Base-by-base conservation (phyloP, 148 eudicot species). In the Simmondsia chinensis region DNA sequence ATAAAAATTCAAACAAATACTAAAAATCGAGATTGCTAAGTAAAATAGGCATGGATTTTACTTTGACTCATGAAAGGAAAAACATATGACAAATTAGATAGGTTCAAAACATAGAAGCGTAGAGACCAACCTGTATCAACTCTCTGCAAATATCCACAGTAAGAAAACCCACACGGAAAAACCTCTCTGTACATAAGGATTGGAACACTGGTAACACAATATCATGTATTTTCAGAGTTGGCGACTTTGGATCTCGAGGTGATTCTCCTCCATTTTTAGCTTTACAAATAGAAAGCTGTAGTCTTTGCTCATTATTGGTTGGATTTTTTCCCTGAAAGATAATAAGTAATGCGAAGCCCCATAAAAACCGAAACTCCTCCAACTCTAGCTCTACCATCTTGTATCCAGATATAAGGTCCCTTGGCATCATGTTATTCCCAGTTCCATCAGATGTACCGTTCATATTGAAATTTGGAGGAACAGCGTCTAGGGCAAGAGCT, bases 401-500 rank as follows among this genome's bases (percentile, higher is more conserved):
- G 69, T 79, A 79, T 46, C 94, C 97, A 39, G 97, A 91, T 31
- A 73, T 64, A 17, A 69, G 74, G 42, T 60, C 60, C 57, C 68
- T 65, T 37, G 53, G 46, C 27, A 61, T 33, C 48, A 47, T 43
- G 28, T 53, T 41, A 32, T 59, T 60, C 41, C 60, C 70, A 56
- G 38, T 30, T 49, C 60, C 43, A 33, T 42, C 60, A 22, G 64
- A 60, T 60, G 84, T 71, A 39, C 22, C 59, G 52, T 57, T 61
- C 53, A 31, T 29, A 32, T 61, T 31, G 37, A 50, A 60, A 59
- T 64, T 52, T 21, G 47, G 66, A 68, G 95, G 97, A 72, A 63
- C 74, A 31, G 95, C 95, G 75, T 91, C 97, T 61, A 91, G 69
- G 33, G 79, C 78, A 62, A 85, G 65, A 41, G 97, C 97, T 70